Base-by-base conservation (phyloP, 805 yeast species). In the Tetrapisispora pingtungensis region DNA sequence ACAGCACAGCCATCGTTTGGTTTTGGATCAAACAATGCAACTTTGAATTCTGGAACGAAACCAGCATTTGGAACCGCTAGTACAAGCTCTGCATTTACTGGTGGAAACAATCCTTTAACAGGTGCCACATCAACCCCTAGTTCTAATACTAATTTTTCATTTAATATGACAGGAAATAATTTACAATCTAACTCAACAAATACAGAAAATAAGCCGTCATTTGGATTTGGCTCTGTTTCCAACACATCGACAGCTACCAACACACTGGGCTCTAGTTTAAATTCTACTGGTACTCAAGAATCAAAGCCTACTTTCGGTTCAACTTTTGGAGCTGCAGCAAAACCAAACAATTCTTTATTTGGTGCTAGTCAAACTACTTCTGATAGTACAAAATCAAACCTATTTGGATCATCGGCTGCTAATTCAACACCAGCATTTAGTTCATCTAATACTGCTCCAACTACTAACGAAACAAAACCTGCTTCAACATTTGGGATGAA, bases 401-500 rank as follows among this genome's bases (percentile, higher is more conserved):
- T 33, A 15, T 28, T 38, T 26, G 34, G 40, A 14, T 12, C 36
- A 2, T 15, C 19, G 6, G 13, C 26, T 4, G 22, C 19, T 20
- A 31, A 27, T n/a, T 30, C 20, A 12, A 36, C 24, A 26, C 39
- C 39, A 3, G 19, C 31, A 4, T 36, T 36, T 14, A 31, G 39
- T 13, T 18, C 27, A 24, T 36, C 22, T n/a, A 18, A 17, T 12
- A 13, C 18, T 13, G 10, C 31, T 3, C 5, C 37, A 20, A 31
- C 40, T 7, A 31, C 39, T 18, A 30, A 38, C 4, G 34, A 34
- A 8, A 6, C 45, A 1, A 44, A 41, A n/a, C 51, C 63, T 14
- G 42, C 50, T 3, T 47, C 55, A 18, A 43, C 53, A 20, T 53
- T 56, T 40, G 53, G 50, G 12, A 28, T 10, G 13, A 28, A 5